Evolutionary conservation across 179 eudicot species (phyloP), one percentile per base, ranked within the genome.

Genomic region (Beta macrorhiza): DNA sequence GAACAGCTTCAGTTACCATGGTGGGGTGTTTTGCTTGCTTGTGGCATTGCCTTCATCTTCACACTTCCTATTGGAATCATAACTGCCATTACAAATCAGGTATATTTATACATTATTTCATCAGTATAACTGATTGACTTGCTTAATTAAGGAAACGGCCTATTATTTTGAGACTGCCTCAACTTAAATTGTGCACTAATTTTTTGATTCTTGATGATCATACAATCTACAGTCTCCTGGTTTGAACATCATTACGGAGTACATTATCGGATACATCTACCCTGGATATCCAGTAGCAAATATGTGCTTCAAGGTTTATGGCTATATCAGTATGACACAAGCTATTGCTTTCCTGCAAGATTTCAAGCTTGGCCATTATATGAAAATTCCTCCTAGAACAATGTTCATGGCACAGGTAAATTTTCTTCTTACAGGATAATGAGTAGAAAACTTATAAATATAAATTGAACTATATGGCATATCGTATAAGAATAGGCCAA

Each of bases 201-300:
- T 7, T 49, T 11, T 13, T 74, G 52, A 73, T 73, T 12, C 53
- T 20, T n/a, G n/a, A 19, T 82, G 49, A 37, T 52, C 11, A 5
- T 37, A 42, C 5, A 47, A 68, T 44, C 19, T 25, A 70, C 89
- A 95, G 98, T 19, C 89, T 32, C 99, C 98, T 16, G 97, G 98
- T n/a, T 79, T 96, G 89, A 96, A 96, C 87, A 86, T 96, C 76
- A 96, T 96, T 84, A 96, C 97, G 0, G 98, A 96, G 89, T 94
- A 92, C 70, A 91, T 96, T 64, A 93, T 96, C 45, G 99, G 98
- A 61, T 96, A 96, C 85, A 90, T 94, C 32, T 96, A 96, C 79
- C 99, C 99, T 1, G 99, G 99, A 62, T 92, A 94, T 84, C 99
- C 99, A 0, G 98, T 96, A 0, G 99, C 99, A 11, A 96, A 94